A percentile compares a stretch with the other conserved stretches of the same genome.
phyloP scores from a whole-genome alignment of 2,329 filamentous ascomycete genomes.

The Paecilomyces dactylethromorphus region DNA sequence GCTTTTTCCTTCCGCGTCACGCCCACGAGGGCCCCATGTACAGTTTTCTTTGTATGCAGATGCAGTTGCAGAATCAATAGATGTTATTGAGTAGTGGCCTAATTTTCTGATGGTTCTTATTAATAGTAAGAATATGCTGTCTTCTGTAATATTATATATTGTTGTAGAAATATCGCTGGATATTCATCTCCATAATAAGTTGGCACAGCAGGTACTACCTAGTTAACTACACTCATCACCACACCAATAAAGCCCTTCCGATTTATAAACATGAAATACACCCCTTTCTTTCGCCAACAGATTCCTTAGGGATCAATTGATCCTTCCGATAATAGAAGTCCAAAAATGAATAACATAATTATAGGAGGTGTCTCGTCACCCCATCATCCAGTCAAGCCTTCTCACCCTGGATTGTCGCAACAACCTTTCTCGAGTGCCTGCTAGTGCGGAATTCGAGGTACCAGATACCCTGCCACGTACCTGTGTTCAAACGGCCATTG shows the following conservation, averaged over 20 bases:
- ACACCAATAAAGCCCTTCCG: neutral
- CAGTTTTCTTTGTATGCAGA: neutral
- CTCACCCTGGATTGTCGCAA: constrained; percentile 93
- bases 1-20: neutral
- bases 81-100: neutral
- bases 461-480: constrained; percentile 71
- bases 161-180: neutral
- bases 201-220: neutral
- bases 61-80: neutral
- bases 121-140: neutral
- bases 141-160: neutral
- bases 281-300: neutral
- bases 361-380: neutral
- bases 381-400: constrained; percentile 33
- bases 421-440: constrained; percentile 72
- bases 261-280: neutral
- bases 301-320: neutral
- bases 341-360: neutral
- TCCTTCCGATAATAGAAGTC: neutral
- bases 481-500: constrained; percentile 67
- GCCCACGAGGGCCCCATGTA: neutral
- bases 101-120: neutral
- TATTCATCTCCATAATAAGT: neutral
- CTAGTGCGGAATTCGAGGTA: constrained; percentile 79
- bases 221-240: no score